These are phyloP conservation scores for Tylopilus cervinicoccineus DNA, from an alignment of 768 basidiomycete species.

Conservation along the genomic window DNA sequence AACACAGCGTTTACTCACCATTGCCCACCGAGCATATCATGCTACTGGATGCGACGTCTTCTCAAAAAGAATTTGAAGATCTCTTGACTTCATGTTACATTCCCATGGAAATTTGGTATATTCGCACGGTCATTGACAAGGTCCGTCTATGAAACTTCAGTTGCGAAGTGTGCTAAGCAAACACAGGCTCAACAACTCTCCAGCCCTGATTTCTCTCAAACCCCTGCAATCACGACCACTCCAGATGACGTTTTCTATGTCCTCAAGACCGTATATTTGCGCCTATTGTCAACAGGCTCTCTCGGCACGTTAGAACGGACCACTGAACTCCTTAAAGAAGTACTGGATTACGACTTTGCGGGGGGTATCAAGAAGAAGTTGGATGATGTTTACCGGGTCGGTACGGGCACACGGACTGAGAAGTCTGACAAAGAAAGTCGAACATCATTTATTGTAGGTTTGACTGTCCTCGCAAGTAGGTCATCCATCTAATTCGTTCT, in stretches of 20 bases:
- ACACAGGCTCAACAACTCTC: conserved; percentile 84
- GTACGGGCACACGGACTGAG: conserved; percentile 55
- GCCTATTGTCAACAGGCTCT: conserved; percentile 77
- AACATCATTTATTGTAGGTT: conserved; percentile 74
- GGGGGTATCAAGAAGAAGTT: conserved; percentile 79
- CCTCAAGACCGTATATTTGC: conserved; percentile 75
- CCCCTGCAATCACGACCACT: conserved; percentile 63
- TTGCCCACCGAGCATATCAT: conserved; percentile 9
- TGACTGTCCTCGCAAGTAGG: background rate
- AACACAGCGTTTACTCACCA: background rate
- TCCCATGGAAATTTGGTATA: conserved; percentile 92
- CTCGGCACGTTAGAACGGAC: conserved; percentile 53
- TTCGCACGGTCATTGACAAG: conserved; percentile 82
- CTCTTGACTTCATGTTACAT: conserved; percentile 74
- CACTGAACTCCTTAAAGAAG: conserved; percentile 59
- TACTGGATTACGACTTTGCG: conserved; percentile 81
- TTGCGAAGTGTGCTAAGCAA: background rate
- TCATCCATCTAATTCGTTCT: background rate
- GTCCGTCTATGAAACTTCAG: conserved; percentile 35
- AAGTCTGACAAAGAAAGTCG: conserved; percentile 80
- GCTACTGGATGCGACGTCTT: conserved; percentile 47
- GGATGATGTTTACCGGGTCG: conserved; percentile 79
- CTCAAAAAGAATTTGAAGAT: conserved; percentile 57
- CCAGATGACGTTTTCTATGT: conserved; percentile 98
- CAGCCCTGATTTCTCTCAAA: conserved; percentile 60